Conservation (phyloP, 768 basidiomycete species). For the Calocybe cyanea region DNA sequence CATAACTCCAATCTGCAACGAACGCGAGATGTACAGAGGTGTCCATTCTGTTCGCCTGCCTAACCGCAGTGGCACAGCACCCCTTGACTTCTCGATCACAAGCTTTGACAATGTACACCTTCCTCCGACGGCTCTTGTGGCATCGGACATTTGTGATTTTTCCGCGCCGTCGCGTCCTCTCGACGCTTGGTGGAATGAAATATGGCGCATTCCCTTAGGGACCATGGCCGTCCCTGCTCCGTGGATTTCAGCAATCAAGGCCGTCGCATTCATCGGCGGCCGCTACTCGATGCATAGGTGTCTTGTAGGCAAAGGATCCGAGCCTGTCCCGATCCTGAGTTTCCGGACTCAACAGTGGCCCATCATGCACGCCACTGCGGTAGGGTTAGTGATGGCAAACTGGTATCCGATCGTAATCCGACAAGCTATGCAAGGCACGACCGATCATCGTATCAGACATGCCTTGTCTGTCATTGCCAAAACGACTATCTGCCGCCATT, state of each 20-base stretch:
- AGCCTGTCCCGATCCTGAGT: slow-evolving; percentile 49
- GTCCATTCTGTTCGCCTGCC: slow-evolving; percentile 48
- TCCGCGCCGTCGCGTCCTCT: slow-evolving; percentile 35
- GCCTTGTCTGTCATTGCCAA: slow-evolving; percentile 56
- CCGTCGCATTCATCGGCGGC: slow-evolving; percentile 52
- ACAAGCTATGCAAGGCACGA: slow-evolving; percentile 31
- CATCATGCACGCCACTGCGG: slow-evolving; percentile 48
- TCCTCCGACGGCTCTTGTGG: slow-evolving; percentile 45
- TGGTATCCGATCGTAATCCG: slow-evolving; percentile 39
- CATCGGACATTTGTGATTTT: slow-evolving; percentile 38
- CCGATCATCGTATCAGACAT: slow-evolving; percentile 48
- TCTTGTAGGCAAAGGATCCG: slow-evolving; percentile 38
- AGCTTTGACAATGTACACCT: slow-evolving; percentile 50
- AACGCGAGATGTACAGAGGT: slow-evolving; percentile 49
- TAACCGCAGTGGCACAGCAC: slow-evolving; percentile 47
- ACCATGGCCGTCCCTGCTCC: slow-evolving; percentile 47
- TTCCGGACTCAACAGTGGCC: slow-evolving; percentile 69
- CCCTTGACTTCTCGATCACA: slow-evolving; percentile 56
- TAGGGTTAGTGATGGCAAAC: slow-evolving; percentile 46
- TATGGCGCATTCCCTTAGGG: slow-evolving; percentile 54
- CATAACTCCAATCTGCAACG: slow-evolving; percentile 52
- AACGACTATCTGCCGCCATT: slow-evolving; percentile 50
- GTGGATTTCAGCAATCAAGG: slow-evolving; percentile 49
- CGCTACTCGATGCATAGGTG: slow-evolving; percentile 54
- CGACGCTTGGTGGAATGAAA: slow-evolving; percentile 52